Evolutionary conservation across 2,329 filamentous ascomycete species (phyloP).

Genomic region (Colletotrichum brevisporum): DNA sequence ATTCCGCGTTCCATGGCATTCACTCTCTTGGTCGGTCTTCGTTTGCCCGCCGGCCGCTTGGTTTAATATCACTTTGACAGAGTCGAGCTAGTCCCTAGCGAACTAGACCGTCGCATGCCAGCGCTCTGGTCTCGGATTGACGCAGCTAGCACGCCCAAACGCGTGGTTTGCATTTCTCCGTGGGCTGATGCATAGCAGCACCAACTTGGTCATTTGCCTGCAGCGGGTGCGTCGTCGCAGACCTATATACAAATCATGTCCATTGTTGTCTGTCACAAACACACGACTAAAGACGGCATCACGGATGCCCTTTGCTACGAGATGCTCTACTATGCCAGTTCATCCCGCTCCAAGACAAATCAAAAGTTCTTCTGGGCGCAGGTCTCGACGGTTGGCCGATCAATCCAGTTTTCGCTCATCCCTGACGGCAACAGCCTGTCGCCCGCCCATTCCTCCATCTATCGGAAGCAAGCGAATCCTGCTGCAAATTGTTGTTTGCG

Average conservation of each 20-base stretch:
- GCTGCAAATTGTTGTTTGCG: slow-evolving; percentile 14
- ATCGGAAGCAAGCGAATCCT: slow-evolving; percentile 3
- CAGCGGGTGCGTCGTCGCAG: background rate
- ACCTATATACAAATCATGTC: background rate
- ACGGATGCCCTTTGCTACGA: background rate
- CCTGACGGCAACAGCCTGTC: slow-evolving; percentile 12
- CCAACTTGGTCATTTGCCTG: background rate
- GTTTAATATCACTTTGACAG: background rate
- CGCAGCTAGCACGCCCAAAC: background rate
- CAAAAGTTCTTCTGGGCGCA: background rate
- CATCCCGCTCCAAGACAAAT: background rate
- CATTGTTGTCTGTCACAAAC: background rate
- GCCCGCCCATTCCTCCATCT: background rate
- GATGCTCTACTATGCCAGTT: background rate
- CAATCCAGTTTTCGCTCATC: slow-evolving; percentile 5
- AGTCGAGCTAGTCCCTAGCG: slow-evolving; percentile 4
- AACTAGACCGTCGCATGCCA: slow-evolving; percentile 20
- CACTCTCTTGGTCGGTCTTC: slow-evolving; percentile 1
- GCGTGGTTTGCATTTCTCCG: slow-evolving; percentile 7
- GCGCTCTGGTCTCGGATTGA: background rate
- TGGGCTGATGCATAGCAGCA: slow-evolving; percentile 1
- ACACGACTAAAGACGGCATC: background rate
- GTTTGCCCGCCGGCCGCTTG: slow-evolving; percentile 1
- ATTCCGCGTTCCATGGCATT: background rate
- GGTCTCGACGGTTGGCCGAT: background rate